Evolutionary conservation across 1,139 yeast species (phyloP).

Genomic region (Pichia sp.): DNA sequence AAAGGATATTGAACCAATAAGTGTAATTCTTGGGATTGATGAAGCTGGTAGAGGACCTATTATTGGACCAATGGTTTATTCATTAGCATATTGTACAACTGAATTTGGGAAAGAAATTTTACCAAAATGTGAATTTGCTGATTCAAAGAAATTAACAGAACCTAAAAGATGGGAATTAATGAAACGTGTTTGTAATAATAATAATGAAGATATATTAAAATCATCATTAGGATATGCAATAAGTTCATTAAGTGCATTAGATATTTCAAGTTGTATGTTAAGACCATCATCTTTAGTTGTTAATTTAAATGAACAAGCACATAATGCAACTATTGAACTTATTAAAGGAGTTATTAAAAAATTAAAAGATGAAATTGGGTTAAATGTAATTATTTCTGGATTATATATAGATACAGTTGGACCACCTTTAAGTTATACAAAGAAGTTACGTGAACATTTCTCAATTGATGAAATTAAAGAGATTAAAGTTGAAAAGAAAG

Average conservation of each 20-base stretch:
- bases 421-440: constrained; percentile 80
- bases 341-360: constrained; percentile 55
- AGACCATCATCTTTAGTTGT: constrained; percentile 51
- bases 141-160: constrained; percentile 81
- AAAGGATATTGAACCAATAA: constrained; percentile 1
- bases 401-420: constrained; percentile 95
- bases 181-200: constrained; percentile 36
- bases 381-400: constrained; percentile 38
- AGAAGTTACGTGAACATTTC: constrained; percentile 61
- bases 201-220: constrained; percentile 36
- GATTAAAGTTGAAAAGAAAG: constrained; percentile 89
- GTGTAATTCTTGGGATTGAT: constrained; percentile 77
- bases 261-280: constrained; percentile 85
- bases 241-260: constrained; percentile 77
- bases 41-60: constrained; percentile 99
- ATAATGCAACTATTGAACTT: constrained; percentile 80
- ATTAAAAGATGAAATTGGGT: constrained; percentile 42
- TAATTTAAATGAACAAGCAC: constrained; percentile 93
- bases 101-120: constrained; percentile 41
- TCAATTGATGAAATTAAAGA: constrained; percentile 45
- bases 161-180: constrained; percentile 59
- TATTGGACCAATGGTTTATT: constrained; percentile 95
- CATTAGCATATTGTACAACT: constrained; percentile 68
- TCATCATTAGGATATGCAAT: constrained; percentile 81
- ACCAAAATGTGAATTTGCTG: constrained; percentile 77